Evolutionary conservation across 768 basidiomycete genomes (phyloP), one percentile per base, ranked within the genome.

Genomic region (Lactifluus pinguis): DNA sequence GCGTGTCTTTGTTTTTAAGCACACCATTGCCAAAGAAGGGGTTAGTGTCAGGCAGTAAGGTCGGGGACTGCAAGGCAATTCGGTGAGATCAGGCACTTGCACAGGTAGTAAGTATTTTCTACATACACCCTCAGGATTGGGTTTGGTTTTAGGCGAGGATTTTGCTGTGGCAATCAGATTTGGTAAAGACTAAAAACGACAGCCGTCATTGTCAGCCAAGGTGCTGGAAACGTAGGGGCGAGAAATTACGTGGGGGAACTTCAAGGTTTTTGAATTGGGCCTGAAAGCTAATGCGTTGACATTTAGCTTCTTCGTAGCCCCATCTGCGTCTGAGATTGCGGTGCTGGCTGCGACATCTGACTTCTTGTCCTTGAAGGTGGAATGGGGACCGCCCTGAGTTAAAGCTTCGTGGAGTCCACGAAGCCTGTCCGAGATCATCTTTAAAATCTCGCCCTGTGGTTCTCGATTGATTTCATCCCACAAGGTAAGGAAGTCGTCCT

Each of bases 241-340:
- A 68, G 62, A 47, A 21, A 71, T 77, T 76, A 83, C 83, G 69
- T 84, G 89, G 69, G 82, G 86, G 73, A 88, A 92, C 64, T 82
- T 76, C 71, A 77, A 79, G 68, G 89, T 89, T 77, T 87, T 87
- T 57, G 85, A 83, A 69, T 86, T 93, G 13, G 94, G 92, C 69
- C 86, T 86, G 80, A 97, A 98, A 58, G 92, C 90, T 30, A 87
- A 85, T 11, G 95, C 95, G 60, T 89, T 89, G 57, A 87, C 89
- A 66, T 97, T 97, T 67, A 98, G 72, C 66, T 87, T 83, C 66
- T 80, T 83, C 72, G 65, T 78, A 38, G 80, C 76, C 6, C 73
- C 82, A 1, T 86, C 84, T 38, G 86, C 83, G 52, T 77, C 72
- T 0, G 74, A 21, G 72, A 68, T 57, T 74, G 68, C 34, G 70